These are phyloP conservation scores for Diaporthe aspalathi DNA, from an alignment of 2,329 filamentous ascomycete genomes.

Conservation along the genomic window DNA sequence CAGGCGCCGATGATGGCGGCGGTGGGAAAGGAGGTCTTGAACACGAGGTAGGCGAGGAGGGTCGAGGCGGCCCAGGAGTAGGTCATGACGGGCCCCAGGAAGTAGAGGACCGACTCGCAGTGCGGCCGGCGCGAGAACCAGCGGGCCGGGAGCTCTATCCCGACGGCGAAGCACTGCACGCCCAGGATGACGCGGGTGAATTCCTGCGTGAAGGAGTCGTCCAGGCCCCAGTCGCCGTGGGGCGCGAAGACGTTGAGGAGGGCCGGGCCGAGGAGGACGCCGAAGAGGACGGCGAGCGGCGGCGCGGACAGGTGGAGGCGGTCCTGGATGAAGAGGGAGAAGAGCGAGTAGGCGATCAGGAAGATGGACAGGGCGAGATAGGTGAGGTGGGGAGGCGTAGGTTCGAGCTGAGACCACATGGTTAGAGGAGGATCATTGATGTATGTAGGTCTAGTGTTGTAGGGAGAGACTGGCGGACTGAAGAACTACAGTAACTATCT, in stretches of 20 bases:
- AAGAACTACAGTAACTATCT: too few species aligned
- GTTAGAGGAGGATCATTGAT: not conserved
- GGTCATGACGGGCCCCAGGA: conserved; percentile 76
- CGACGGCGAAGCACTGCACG: conserved; percentile 79
- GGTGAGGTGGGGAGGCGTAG: conserved; percentile 30
- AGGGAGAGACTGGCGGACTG: not conserved
- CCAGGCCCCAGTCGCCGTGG: conserved; percentile 29
- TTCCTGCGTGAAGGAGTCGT: conserved; percentile 51
- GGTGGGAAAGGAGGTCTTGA: conserved; percentile 70
- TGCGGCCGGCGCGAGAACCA: conserved; percentile 42
- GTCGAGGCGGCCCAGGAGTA: conserved; percentile 75
- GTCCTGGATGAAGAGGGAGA: conserved; percentile 33
- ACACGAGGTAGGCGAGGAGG: conserved; percentile 70
- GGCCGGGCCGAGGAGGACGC: conserved; percentile 33
- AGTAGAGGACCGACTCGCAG: conserved; percentile 57
- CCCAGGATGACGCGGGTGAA: conserved; percentile 78
- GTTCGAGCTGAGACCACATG: conserved; percentile 38
- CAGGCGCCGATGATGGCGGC: conserved; percentile 74
- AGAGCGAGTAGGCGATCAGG: conserved; percentile 33
- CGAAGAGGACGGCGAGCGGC: conserved; percentile 32
- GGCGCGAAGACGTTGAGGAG: conserved; percentile 28
- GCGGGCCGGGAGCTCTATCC: conserved; percentile 72
- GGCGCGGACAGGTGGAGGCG: conserved; percentile 37
- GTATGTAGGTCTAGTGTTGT: not conserved
- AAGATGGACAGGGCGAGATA: conserved; percentile 34